These are phyloP conservation scores for Boletus mariae DNA, from an alignment of 1,284 basidiomycete species.

Conservation along the genomic window DNA sequence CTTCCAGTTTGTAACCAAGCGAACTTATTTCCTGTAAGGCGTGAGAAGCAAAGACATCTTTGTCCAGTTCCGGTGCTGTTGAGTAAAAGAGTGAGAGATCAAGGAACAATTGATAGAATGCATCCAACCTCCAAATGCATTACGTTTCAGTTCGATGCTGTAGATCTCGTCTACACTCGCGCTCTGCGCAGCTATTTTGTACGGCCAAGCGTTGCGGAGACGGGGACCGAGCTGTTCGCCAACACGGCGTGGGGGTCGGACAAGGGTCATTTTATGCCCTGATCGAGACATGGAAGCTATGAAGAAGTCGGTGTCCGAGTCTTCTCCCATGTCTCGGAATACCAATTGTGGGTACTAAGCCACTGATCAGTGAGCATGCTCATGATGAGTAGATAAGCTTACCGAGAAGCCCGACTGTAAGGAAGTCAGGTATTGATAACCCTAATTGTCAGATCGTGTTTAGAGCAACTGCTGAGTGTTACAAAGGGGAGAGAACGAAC, in stretches of 20 bases:
- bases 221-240: slow-evolving; percentile 46
- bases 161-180: slow-evolving; percentile 47
- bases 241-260: slow-evolving; percentile 53
- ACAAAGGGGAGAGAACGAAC: slow-evolving; percentile 26
- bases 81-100: slow-evolving; percentile 12
- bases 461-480: slow-evolving; percentile 4
- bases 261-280: slow-evolving; percentile 52
- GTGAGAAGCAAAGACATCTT: slow-evolving; percentile 40
- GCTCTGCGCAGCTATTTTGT: slow-evolving; percentile 47
- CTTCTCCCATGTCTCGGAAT: slow-evolving; percentile 48
- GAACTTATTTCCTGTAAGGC: slow-evolving; percentile 41
- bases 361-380: slow-evolving; percentile 4
- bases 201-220: slow-evolving; percentile 46
- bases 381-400: slow-evolving; percentile 20
- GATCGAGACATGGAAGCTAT: slow-evolving; percentile 55
- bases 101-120: slow-evolving; percentile 21
- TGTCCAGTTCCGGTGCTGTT: slow-evolving; percentile 38
- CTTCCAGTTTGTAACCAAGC: slow-evolving; percentile 44
- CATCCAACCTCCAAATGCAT: slow-evolving; percentile 38
- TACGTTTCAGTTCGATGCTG: slow-evolving; percentile 46
- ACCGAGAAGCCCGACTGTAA: slow-evolving; percentile 54
- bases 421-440: slow-evolving; percentile 56
- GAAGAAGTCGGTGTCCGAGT: slow-evolving; percentile 54
- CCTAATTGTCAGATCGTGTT: slow-evolving; percentile 30
- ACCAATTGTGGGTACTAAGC: slow-evolving; percentile 55